Conservation (phyloP, 2,329 filamentous ascomycete species). For the Colletotrichum tropicale region DNA sequence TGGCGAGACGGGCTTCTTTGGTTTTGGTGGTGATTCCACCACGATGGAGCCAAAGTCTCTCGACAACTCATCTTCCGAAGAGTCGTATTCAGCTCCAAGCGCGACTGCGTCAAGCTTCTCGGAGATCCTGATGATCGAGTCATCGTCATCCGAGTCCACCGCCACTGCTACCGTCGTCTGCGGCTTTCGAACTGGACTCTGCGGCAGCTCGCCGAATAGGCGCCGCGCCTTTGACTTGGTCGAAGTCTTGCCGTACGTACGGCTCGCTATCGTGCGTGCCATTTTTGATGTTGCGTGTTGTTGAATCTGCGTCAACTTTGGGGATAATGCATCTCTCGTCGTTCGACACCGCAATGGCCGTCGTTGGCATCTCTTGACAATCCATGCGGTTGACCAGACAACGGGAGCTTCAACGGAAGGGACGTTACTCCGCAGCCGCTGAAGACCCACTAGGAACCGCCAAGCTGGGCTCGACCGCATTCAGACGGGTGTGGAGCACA, state of each 20-base stretch:
- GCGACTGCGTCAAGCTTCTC: slow-evolving; percentile 36
- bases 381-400: slow-evolving; percentile 3
- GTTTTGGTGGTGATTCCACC: not conserved
- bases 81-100: slow-evolving; percentile 25
- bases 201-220: slow-evolving; percentile 56
- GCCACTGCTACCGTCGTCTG: not conserved
- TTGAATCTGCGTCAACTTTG: not conserved
- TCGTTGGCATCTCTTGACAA: slow-evolving; percentile 13
- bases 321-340: not conserved
- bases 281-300: slow-evolving; percentile 35
- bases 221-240: slow-evolving; percentile 52
- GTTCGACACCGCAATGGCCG: not conserved
- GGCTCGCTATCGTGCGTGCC: slow-evolving; percentile 46
- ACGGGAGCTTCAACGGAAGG: not conserved
- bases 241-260: slow-evolving; percentile 56
- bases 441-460: not conserved
- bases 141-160: slow-evolving; percentile 7
- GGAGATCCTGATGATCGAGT: slow-evolving; percentile 33
- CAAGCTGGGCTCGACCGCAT: slow-evolving; percentile 8
- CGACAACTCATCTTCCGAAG: slow-evolving; percentile 16
- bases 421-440: not conserved
- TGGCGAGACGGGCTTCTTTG: not conserved
- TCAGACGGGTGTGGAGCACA: slow-evolving; percentile 1
- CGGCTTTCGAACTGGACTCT: slow-evolving; percentile 48
- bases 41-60: not conserved